Conservation (phyloP, 805 yeast species). For the Hanseniaspora singularis region DNA sequence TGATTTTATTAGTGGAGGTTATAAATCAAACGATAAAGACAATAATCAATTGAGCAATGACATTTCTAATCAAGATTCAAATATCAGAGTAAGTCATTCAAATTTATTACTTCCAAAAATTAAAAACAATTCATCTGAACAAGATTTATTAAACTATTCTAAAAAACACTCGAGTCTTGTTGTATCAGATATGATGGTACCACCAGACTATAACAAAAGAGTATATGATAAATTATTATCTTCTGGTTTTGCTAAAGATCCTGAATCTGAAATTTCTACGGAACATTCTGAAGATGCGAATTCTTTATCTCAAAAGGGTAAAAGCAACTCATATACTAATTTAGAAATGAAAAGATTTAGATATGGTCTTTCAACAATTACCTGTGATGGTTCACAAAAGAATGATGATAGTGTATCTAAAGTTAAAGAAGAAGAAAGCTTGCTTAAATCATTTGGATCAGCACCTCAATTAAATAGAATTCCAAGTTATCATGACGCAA, state of each 20-base stretch:
- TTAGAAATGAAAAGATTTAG: slow-evolving; percentile 5
- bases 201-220: slow-evolving; percentile 74
- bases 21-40: too few species aligned
- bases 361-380: slow-evolving; percentile 8
- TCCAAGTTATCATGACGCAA: slow-evolving; percentile 14
- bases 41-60: too few species aligned
- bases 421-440: not conserved
- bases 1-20: slow-evolving; percentile 5
- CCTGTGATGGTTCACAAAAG: not conserved
- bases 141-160: slow-evolving; percentile 12
- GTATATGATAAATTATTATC: slow-evolving; percentile 60
- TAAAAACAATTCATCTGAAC: slow-evolving; percentile 1
- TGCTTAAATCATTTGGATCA: not conserved
- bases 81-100: not conserved
- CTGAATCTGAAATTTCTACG: not conserved
- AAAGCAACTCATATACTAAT: slow-evolving; percentile 4
- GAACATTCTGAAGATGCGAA: not conserved
- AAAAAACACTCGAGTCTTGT: slow-evolving; percentile 15
- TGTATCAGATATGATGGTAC: slow-evolving; percentile 44
- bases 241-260: too few species aligned
- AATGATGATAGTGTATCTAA: not conserved
- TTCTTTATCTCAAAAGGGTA: not conserved
- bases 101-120: not conserved
- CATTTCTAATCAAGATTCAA: too few species aligned
- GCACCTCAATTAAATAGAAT: slow-evolving; percentile 5